Conservation (phyloP, 495 filamentous ascomycete genomes). For the Tuber melanosporum region DNA sequence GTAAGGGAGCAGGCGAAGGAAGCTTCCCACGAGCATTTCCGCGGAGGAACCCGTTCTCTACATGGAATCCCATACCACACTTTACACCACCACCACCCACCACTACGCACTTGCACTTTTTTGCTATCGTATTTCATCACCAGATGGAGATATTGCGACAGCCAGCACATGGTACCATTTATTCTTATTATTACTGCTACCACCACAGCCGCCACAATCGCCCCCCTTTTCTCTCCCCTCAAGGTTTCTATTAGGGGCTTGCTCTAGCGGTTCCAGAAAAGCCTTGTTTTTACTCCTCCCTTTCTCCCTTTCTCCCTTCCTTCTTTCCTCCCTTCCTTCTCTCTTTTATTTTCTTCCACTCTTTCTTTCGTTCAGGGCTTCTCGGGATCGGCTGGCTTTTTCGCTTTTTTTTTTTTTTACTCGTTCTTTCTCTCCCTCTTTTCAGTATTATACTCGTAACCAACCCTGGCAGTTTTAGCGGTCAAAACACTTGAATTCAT, state of each 20-base stretch:
- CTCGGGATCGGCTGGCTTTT: not conserved
- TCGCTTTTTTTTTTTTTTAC: not conserved
- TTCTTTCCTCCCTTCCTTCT: too few species aligned
- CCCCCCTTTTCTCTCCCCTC: not conserved
- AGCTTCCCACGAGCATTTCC: not conserved
- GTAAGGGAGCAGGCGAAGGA: not conserved
- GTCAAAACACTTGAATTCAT: not conserved
- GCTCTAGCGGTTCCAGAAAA: not conserved
- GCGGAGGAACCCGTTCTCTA: not conserved
- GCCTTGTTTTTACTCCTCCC: too few species aligned
- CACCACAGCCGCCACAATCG: not conserved
- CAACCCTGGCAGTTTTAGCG: not conserved
- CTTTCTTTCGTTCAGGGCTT: constrained; percentile 1
- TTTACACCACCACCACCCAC: not conserved
- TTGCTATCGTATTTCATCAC: not conserved
- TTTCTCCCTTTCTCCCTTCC: not conserved
- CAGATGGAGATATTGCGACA: not conserved
- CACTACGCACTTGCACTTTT: not conserved
- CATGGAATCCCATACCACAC: not conserved
- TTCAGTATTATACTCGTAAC: not conserved
- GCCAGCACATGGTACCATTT: not conserved
- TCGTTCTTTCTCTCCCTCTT: not conserved
- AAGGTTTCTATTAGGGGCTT: not conserved
- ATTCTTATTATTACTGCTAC: not conserved
- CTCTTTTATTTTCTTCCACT: not conserved